A percentile compares a stretch with the other conserved stretches of the same genome.
phyloP scores from a whole-genome alignment of 768 basidiomycete species.

The Coprinopsis cinerea region DNA sequence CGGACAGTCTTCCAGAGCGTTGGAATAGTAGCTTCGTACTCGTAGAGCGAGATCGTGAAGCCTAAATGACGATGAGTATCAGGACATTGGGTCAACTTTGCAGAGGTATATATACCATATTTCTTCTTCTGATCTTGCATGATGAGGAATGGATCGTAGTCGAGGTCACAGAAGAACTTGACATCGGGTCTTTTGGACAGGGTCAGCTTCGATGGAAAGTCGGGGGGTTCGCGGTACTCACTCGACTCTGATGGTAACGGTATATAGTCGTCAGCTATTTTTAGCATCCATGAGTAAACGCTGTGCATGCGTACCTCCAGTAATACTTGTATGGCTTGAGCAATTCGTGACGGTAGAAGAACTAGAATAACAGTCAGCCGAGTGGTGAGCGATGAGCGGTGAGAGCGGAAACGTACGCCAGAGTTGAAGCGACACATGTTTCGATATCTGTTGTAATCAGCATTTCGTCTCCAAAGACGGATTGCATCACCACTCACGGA shows the following conservation, averaged over 20 bases:
- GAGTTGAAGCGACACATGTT: slow-evolving; percentile 99
- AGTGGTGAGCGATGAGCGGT: background rate
- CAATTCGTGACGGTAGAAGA: slow-evolving; percentile 83
- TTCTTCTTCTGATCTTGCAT: slow-evolving; percentile 85
- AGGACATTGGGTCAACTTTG: background rate
- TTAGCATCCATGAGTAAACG: background rate
- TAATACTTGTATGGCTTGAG: slow-evolving; percentile 81
- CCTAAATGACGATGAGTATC: slow-evolving; percentile 33
- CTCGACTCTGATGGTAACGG: slow-evolving; percentile 35
- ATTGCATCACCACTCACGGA: slow-evolving; percentile 42
- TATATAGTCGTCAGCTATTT: slow-evolving; percentile 5
- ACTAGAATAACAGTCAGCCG: slow-evolving; percentile 38
- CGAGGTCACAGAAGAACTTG: slow-evolving; percentile 82
- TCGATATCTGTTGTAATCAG: slow-evolving; percentile 52
- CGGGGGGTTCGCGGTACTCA: slow-evolving; percentile 20
- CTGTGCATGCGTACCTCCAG: slow-evolving; percentile 50
- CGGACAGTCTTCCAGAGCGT: slow-evolving; percentile 75
- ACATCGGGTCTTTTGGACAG: slow-evolving; percentile 59
- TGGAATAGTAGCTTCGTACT: slow-evolving; percentile 81
- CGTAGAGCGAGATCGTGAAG: slow-evolving; percentile 78
- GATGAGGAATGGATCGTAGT: slow-evolving; percentile 81
- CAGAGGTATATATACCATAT: slow-evolving; percentile 50
- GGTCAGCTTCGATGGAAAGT: slow-evolving; percentile 3
- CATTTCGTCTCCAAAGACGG: background rate
- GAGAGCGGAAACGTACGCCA: slow-evolving; percentile 50